Conservation (phyloP, 805 yeast genomes). For the Candida yuanshanica region DNA sequence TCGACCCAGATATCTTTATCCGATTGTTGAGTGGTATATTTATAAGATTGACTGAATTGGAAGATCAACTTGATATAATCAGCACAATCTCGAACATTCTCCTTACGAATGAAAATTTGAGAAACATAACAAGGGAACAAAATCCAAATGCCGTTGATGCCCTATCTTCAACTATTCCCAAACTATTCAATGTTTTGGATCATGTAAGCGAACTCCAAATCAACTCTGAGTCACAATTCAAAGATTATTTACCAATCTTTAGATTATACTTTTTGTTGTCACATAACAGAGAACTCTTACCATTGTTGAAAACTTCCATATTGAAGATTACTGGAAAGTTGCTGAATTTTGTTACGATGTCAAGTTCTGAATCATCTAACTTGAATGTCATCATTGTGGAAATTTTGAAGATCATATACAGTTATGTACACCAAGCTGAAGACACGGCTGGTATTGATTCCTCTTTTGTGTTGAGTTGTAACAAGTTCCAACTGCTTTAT, state of each 20-base stretch:
- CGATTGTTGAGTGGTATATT: constrained; percentile 9
- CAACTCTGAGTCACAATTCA: constrained; percentile 20
- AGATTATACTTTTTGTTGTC: constrained; percentile 20
- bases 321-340: constrained; percentile 20
- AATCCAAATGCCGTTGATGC: background rate
- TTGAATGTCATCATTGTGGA: constrained; percentile 23
- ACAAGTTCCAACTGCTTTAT: constrained; percentile 21
- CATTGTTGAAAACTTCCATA: constrained; percentile 10
- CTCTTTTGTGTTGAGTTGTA: constrained; percentile 23
- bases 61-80: constrained; percentile 17
- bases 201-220: constrained; percentile 22
- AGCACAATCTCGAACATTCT: constrained; percentile 20
- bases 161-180: constrained; percentile 7
- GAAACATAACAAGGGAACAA: constrained; percentile 4
- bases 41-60: constrained; percentile 2
- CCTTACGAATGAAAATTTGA: constrained; percentile 12
- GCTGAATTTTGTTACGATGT: constrained; percentile 21
- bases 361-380: constrained; percentile 14
- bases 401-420: constrained; percentile 22
- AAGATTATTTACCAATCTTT: constrained; percentile 22
- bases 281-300: constrained; percentile 11
- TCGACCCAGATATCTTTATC: constrained; percentile 9
- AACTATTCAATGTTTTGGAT: constrained; percentile 13
- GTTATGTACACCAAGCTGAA: constrained; percentile 20
- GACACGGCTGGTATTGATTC: constrained; percentile 22